Percentiles rank a stretch among this genome's conserved stretches.
phyloP scores from a whole-genome alignment of 306 rosid species.

The Acacia acuminata region DNA sequence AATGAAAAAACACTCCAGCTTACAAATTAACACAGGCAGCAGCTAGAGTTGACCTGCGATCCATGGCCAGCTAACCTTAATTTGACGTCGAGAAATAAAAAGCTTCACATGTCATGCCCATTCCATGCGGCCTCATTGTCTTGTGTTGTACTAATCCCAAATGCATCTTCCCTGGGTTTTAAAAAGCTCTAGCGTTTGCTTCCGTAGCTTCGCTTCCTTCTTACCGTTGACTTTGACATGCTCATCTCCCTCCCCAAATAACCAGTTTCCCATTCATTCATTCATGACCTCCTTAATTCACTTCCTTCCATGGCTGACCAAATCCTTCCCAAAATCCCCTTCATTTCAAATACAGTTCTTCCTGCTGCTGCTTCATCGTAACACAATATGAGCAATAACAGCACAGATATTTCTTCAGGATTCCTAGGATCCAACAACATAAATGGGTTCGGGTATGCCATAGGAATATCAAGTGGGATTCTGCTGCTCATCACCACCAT shows the following conservation, averaged over 20 bases:
- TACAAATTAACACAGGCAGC: not conserved
- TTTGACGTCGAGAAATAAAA: slow-evolving; percentile 32
- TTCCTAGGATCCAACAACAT: slow-evolving; percentile 55
- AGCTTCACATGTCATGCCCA: slow-evolving; percentile 45
- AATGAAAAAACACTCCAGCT: slow-evolving; percentile 12
- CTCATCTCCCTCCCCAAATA: slow-evolving; percentile 27
- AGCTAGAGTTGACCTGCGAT: slow-evolving; percentile 49
- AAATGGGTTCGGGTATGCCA: slow-evolving; percentile 81
- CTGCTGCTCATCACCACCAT: slow-evolving; percentile 84
- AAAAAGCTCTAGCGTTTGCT: slow-evolving; percentile 32
- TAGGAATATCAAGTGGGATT: slow-evolving; percentile 83
- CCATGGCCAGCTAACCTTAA: slow-evolving; percentile 22
- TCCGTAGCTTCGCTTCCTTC: slow-evolving; percentile 5
- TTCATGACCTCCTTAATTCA: slow-evolving; percentile 19
- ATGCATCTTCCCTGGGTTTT: slow-evolving; percentile 47
- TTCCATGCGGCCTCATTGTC: slow-evolving; percentile 23
- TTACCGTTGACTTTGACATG: slow-evolving; percentile 57
- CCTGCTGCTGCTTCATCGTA: not conserved
- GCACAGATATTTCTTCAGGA: slow-evolving; percentile 45
- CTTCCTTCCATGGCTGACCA: slow-evolving; percentile 33
- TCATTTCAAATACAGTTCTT: slow-evolving; percentile 10
- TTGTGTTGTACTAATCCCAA: slow-evolving; percentile 34
- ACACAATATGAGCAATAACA: slow-evolving; percentile 43
- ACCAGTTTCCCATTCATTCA: slow-evolving; percentile 22
- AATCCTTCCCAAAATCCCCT: slow-evolving; percentile 23